These are phyloP conservation scores for Schizophyllum amplum DNA, from an alignment of 1,284 basidiomycete genomes.

Conservation along the genomic window DNA sequence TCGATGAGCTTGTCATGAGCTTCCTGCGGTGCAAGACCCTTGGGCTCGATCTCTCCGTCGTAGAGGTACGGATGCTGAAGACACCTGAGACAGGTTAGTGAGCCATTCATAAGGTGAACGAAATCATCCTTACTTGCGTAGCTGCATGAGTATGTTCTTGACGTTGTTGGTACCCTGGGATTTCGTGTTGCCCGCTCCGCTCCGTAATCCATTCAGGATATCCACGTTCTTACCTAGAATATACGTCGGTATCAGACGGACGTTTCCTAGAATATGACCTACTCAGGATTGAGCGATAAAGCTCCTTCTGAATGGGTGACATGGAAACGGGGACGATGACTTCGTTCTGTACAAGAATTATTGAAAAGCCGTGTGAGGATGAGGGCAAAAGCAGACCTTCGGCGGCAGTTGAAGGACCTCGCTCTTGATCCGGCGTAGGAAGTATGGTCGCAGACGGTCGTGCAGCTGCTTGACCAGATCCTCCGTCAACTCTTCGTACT, in stretches of 20 bases:
- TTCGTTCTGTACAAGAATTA: conserved; percentile 50
- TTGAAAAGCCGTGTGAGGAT: conserved; percentile 1
- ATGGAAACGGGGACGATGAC: conserved; percentile 91
- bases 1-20: conserved; percentile 77
- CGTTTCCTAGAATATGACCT: conserved; percentile 13
- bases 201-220: conserved; percentile 47
- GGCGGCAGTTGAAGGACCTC: conserved; percentile 90
- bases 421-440: conserved; percentile 87
- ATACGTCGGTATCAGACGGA: conserved; percentile 4
- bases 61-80: conserved; percentile 90
- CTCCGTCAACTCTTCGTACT: conserved; percentile 71
- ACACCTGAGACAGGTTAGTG: conserved; percentile 37
- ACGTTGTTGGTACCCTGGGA: conserved; percentile 37
- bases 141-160: conserved; percentile 82
- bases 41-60: conserved; percentile 74
- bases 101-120: conserved; percentile 7
- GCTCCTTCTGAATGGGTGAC: conserved; percentile 80
- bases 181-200: conserved; percentile 20
- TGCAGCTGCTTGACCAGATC: conserved; percentile 77
- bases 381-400: conserved; percentile 45
- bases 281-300: conserved; percentile 83
- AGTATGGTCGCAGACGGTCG: conserved; percentile 76
- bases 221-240: conserved; percentile 58
- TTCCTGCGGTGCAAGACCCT: conserved; percentile 48
- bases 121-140: conserved; percentile 56